A percentile compares a stretch with the other conserved stretches of the same genome.
Conservation (phyloP, 2,329 filamentous ascomycete species). For the Microdochium paspali region DNA sequence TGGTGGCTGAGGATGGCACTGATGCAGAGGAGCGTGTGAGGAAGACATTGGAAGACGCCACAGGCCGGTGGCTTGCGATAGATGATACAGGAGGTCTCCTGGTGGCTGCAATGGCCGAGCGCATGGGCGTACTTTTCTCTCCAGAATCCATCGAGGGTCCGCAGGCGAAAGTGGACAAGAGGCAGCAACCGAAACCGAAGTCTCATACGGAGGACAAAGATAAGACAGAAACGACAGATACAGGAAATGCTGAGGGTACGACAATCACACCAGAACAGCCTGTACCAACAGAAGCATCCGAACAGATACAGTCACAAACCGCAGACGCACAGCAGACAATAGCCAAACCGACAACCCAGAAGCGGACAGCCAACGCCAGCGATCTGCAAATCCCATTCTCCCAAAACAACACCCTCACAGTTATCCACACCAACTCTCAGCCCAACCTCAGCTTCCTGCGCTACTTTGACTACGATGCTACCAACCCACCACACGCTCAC, state of each 20-base stretch:
- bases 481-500: constrained; percentile 50
- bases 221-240: not conserved
- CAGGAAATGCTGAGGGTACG: not conserved
- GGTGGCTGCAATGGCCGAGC: constrained; percentile 76
- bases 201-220: constrained; percentile 15
- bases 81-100: constrained; percentile 82
- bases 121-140: constrained; percentile 70
- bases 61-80: constrained; percentile 67
- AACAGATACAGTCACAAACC: constrained; percentile 4
- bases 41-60: constrained; percentile 6
- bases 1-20: constrained; percentile 3
- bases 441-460: constrained; percentile 81
- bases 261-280: constrained; percentile 2
- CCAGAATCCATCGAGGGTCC: constrained; percentile 18
- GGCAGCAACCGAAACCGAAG: constrained; percentile 8
- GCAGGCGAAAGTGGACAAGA: constrained; percentile 4
- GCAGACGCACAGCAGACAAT: constrained; percentile 7
- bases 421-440: constrained; percentile 74
- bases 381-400: constrained; percentile 58
- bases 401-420: constrained; percentile 65
- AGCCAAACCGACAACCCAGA: not conserved
- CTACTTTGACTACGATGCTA: constrained; percentile 78
- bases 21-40: constrained; percentile 13
- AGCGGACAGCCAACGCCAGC: constrained; percentile 1
- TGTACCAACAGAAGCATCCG: constrained; percentile 4